Conservation (phyloP, 2,329 filamentous ascomycete genomes). For the Colletotrichum shisoi region DNA sequence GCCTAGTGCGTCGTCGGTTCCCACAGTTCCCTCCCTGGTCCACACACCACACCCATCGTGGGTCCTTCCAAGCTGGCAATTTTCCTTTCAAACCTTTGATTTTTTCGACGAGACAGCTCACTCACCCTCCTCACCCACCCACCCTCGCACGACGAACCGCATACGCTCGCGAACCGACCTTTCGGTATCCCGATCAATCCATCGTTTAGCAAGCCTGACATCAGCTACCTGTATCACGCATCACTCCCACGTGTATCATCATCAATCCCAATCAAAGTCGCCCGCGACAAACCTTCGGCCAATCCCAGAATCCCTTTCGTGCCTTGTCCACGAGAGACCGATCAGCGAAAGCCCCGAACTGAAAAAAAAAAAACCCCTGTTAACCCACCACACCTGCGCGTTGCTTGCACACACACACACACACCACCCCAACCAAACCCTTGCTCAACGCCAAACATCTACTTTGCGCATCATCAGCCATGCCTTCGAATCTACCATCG, state of each 20-base stretch:
- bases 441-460: conserved; percentile 22
- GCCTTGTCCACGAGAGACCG: conserved; percentile 36
- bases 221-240: conserved; percentile 37
- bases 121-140: conserved; percentile 39
- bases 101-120: conserved; percentile 41
- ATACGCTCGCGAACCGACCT: conserved; percentile 33
- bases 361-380: conserved; percentile 5
- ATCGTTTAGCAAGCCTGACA: conserved; percentile 41
- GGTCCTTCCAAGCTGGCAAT: conserved; percentile 41
- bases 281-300: conserved; percentile 30
- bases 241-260: conserved; percentile 36
- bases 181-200: conserved; percentile 37
- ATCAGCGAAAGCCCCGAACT: conserved; percentile 31
- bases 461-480: conserved; percentile 45
- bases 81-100: conserved; percentile 41
- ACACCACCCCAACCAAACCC: neutral
- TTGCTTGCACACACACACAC: conserved; percentile 24
- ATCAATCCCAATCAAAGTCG: conserved; percentile 11
- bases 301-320: conserved; percentile 32
- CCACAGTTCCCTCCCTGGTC: conserved; percentile 37
- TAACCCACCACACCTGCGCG: conserved; percentile 22
- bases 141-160: conserved; percentile 36
- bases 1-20: conserved; percentile 15
- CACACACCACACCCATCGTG: conserved; percentile 35
- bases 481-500: conserved; percentile 80